phyloP scores from a whole-genome alignment of 305 asterid species.

The Rubia tinctorum region DNA sequence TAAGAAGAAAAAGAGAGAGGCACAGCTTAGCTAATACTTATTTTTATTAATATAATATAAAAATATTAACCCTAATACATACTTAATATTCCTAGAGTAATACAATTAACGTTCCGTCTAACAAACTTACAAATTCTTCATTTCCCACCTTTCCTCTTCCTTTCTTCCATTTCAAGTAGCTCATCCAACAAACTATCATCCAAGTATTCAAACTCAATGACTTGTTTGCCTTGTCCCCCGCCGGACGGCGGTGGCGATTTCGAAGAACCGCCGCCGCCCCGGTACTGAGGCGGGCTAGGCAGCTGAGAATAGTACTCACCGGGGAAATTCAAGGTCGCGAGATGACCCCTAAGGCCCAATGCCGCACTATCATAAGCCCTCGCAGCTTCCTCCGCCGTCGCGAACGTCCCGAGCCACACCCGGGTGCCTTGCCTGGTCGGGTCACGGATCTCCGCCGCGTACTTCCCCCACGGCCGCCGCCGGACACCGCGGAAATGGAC shows the following conservation, averaged over 20 bases:
- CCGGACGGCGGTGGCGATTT: not conserved
- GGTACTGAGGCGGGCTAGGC: slow-evolving; percentile 17
- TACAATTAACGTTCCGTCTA: too few species aligned
- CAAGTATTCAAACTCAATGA: slow-evolving; percentile 26
- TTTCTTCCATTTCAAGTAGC: slow-evolving; percentile 26
- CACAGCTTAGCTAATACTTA: not conserved
- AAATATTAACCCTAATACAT: not conserved
- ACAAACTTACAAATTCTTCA: not conserved
- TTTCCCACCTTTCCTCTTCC: slow-evolving; percentile 17
- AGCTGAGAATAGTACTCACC: slow-evolving; percentile 59
- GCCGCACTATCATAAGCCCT: slow-evolving; percentile 73
- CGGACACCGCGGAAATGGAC: slow-evolving; percentile 61
- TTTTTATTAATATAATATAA: too few species aligned
- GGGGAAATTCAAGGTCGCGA: slow-evolving; percentile 69
- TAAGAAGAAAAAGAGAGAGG: too few species aligned
- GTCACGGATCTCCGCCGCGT: slow-evolving; percentile 88
- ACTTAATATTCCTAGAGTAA: too few species aligned
- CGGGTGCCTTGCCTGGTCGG: slow-evolving; percentile 61
- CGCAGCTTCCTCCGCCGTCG: slow-evolving; percentile 76
- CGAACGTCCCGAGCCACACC: slow-evolving; percentile 76
- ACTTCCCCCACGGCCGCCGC: too few species aligned
- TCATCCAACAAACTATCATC: slow-evolving; percentile 28
- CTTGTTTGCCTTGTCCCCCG: slow-evolving; percentile 17
- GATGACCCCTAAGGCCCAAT: slow-evolving; percentile 67
- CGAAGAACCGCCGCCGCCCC: not conserved